These are phyloP conservation scores for Ascochyta clinopodiicola DNA, from an alignment of 2,329 filamentous ascomycete species.

Conservation along the genomic window DNA sequence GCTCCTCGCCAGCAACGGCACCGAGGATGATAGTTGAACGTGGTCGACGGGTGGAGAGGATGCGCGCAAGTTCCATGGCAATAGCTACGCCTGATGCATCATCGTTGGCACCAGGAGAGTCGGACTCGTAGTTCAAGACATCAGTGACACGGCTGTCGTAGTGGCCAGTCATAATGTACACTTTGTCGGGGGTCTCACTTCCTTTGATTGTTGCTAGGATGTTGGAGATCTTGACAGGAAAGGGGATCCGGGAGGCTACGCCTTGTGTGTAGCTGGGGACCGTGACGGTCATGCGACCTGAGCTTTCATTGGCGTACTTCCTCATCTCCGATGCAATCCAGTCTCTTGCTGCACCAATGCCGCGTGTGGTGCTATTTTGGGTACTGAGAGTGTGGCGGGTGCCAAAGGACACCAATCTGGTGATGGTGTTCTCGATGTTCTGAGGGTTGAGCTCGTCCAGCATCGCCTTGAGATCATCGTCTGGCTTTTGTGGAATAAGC, in stretches of 20 bases:
- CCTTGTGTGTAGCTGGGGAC: constrained; percentile 61
- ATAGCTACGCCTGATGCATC: constrained; percentile 64
- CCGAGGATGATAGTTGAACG: constrained; percentile 63
- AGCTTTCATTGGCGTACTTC: constrained; percentile 55
- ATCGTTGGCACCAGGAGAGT: constrained; percentile 65
- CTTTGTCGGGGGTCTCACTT: constrained; percentile 54
- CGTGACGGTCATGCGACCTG: constrained; percentile 60
- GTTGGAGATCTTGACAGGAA: constrained; percentile 61
- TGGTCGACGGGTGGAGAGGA: constrained; percentile 57
- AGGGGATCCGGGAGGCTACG: constrained; percentile 55
- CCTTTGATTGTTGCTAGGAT: constrained; percentile 58
- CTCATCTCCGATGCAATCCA: constrained; percentile 62
- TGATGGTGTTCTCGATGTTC: constrained; percentile 59
- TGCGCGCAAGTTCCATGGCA: constrained; percentile 62
- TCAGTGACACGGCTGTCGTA: constrained; percentile 63
- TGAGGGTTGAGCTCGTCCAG: constrained; percentile 50
- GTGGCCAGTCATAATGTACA: constrained; percentile 63
- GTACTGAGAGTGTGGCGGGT: constrained; percentile 64
- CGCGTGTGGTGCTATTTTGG: constrained; percentile 58
- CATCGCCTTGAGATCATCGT: constrained; percentile 50
- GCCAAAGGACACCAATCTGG: constrained; percentile 62
- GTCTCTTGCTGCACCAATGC: constrained; percentile 64
- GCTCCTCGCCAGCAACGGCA: constrained; percentile 65
- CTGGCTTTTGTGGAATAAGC: constrained; percentile 51
- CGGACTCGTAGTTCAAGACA: constrained; percentile 57